Evolutionary conservation across 1,139 yeast genomes (phyloP), one percentile per base, ranked within the genome.

Genomic region (Geotrichum bryndzae): DNA sequence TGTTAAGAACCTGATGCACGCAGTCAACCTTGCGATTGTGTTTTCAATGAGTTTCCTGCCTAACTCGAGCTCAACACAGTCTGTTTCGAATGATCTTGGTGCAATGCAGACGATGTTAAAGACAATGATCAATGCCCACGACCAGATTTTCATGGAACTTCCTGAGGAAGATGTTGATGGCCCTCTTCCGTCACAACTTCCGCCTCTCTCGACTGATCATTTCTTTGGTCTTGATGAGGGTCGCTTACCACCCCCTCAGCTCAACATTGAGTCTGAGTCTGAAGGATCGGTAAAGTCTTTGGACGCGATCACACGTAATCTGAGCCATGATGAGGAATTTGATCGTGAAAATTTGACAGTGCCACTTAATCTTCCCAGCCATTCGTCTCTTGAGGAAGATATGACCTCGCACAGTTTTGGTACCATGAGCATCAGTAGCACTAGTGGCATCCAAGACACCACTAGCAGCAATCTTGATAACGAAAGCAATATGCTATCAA

Each of bases 1-100:
- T 59, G 84, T 80, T n/a, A 74, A 75, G 53, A 89, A 89, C 75
- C 83, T 85, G 69, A 89, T 89, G 96, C 88, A 86, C 64, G 82
- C 91, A 3, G 86, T 88, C 8, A 89, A 89, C 70, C 76, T 89
- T 69, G 94, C 96, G 11, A 89, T 91, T 62, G 96, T 89, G 7
- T 83, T 83, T 68, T 80, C 86, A 3, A 83, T 83, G 85, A 81
- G 85, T 72, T 81, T 83, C 67, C 72, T 83, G 62, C 78, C 78
- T 13, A 65, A 69, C 35, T 62, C 65, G 15, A 65, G 64, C 54
- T 65, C 66, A n/a, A 56, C 70, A 1, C 57, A 68, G 8, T 66
- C 72, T 5, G 62, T 68, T 27, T 66, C 71, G 22, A 69, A 69
- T 50, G 73, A 73, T 48, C 67, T 74, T 66, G 73, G 74, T 25